Percentiles rank a stretch among this genome's conserved stretches.
phyloP scores from a whole-genome alignment of 768 basidiomycete species.

The Galerina sulciceps region DNA sequence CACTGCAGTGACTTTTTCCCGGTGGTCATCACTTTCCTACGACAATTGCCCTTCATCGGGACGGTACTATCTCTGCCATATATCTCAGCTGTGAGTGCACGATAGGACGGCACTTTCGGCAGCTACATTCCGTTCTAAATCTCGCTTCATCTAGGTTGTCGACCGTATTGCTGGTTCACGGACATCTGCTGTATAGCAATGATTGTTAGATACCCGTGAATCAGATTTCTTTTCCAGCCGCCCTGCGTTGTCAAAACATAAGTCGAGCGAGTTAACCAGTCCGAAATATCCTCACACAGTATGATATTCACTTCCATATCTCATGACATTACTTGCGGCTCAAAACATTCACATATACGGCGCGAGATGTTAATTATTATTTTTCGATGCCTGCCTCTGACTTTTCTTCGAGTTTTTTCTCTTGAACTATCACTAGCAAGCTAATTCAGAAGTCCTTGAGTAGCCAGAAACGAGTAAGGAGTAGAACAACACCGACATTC shows the following conservation, averaged over 20 bases:
- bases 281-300: too few species aligned
- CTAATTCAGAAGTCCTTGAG: conserved; percentile 30
- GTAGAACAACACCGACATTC: conserved; percentile 45
- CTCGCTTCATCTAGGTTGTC: conserved; percentile 54
- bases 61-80: conserved; percentile 86
- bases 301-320: too few species aligned
- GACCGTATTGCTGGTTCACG: conserved; percentile 83
- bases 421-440: conserved; percentile 57
- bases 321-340: too few species aligned
- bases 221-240: conserved; percentile 15
- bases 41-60: conserved; percentile 92
- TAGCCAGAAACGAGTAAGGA: background rate
- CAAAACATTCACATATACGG: too few species aligned
- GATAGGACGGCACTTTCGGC: background rate
- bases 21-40: conserved; percentile 94
- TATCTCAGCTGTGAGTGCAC: conserved; percentile 73
- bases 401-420: conserved; percentile 1
- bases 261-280: background rate
- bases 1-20: conserved; percentile 93
- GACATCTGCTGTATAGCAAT: conserved; percentile 64
- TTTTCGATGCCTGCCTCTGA: conserved; percentile 8
- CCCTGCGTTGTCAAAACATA: background rate
- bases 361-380: background rate
- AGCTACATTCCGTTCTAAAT: background rate
- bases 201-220: conserved; percentile 19